phyloP scores from a whole-genome alignment of 441 rosid species.

The Brassica balearica region DNA sequence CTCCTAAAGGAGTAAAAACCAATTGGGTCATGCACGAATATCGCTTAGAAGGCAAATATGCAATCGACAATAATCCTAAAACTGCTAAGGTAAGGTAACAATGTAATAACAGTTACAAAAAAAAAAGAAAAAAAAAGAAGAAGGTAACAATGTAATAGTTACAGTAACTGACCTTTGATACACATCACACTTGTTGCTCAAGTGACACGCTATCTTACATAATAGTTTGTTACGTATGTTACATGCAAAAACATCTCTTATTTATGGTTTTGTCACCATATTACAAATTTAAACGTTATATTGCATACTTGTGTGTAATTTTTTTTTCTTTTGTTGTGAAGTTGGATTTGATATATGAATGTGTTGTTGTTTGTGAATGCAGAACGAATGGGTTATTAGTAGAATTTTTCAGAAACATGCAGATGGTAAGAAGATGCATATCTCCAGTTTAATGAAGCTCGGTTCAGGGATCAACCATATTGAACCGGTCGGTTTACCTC shows the following conservation, averaged over 20 bases:
- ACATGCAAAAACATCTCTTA: neutral
- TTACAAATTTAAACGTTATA: neutral
- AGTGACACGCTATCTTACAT: neutral
- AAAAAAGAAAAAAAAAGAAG: too few relatives aligned
- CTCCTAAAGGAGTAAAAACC: conserved; percentile 73
- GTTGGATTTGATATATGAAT: neutral
- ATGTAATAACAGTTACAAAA: too few relatives aligned
- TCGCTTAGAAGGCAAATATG: conserved; percentile 68
- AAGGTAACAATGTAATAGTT: neutral
- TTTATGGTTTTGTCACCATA: neutral
- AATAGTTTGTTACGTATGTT: neutral
- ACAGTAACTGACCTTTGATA: neutral
- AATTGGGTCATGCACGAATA: conserved; percentile 94
- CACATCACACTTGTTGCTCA: neutral
- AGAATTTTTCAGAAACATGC: conserved; percentile 75
- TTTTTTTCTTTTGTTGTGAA: conserved; percentile 18
- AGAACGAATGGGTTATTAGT: conserved; percentile 95
- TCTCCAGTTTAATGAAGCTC: conserved; percentile 52
- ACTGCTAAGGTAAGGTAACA: conserved; percentile 61
- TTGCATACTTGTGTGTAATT: neutral
- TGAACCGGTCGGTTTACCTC: conserved; percentile 56
- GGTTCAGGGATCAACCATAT: conserved; percentile 51
- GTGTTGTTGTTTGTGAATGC: conserved; percentile 27
- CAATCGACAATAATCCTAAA: conserved; percentile 59
- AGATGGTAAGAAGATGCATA: conserved; percentile 67